Evolutionary conservation across 768 basidiomycete genomes (phyloP), one percentile per base, ranked within the genome.

Genomic region (Suillus tomentosus): DNA sequence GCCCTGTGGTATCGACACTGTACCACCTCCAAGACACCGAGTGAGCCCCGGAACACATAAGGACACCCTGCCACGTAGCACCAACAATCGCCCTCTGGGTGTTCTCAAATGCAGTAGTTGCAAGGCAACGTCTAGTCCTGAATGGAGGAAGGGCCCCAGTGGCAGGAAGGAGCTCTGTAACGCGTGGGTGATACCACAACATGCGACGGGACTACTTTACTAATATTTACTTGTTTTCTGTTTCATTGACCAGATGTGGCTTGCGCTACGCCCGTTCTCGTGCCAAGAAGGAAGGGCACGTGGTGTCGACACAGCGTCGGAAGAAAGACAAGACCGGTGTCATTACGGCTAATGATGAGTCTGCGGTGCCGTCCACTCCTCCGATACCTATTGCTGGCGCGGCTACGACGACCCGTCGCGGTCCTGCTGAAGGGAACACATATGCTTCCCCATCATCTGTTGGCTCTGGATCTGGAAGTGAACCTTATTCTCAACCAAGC

Each of bases 111-210:
- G 93, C 75, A 84, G 87, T 24, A 92, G 90, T 72, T 95, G 94
- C 77, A 90, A 88, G 76, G 88, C 83, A 13, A 92, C 89, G 8
- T 83, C 84, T 9, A 94, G 92, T 71, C 94, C 94, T 0, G 94
- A 95, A 75, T 95, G 94, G 94, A 81, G 94, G 73, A 95, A 95
- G 76, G 94, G 94, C 22, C 92, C 92, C 60, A 92, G 85, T 70
- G 94, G 94, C 34, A 90, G 91, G 76, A 95, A 95, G 77, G 92
- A 95, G 74, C 81, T 95, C 34, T 95, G 94, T 75, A 95, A 95
- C 79, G 94, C 94, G 90, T 94, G 78, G 81, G 91, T 84, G 67
- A 68, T 73, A 67, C 68, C 67, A 61, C 62, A 31, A 67, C 62
- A 45, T 67, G 40, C 40, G 24, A 58, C 24, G 62, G 24, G 22